Evolutionary conservation across 306 rosid species (phyloP), one percentile per base, ranked within the genome.

Genomic region (Cicer yamashitae): DNA sequence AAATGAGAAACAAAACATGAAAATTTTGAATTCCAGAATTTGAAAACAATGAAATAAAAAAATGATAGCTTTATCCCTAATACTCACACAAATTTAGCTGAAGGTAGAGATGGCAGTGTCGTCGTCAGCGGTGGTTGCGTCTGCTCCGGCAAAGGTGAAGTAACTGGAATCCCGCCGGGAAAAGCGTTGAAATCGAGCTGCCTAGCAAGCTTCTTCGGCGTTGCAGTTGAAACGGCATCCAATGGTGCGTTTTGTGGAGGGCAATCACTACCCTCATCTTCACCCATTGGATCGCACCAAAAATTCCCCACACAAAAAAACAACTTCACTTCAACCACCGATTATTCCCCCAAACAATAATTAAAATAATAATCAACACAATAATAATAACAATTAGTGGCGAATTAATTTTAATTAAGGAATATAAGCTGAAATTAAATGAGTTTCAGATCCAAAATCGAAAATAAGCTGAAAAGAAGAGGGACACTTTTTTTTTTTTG

Each of bases 131-230:
- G 61, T 1, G 61, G 70, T 56, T 46, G 70, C 0, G 39, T 37
- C 30, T 38, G 82, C 22, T 84, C 91, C 58, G 89, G 84, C 73
- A 78, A 30, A 7, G 62, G 86, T 25, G 50, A 75, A 69, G 74
- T 73, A 3, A 77, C 82, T 30, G 89, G 74, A 13, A 77, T 50
- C 10, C 85, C 92, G n/a, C 88, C 87, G 37, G 37, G 37, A 43
- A 76, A 81, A 41, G 81, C 91, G 15, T 94, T 91, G 89, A 94
- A 94, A 89, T 91, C 98, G 75, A 94, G 97, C 88, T 94, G 98
- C 87, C 98, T 87, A 54, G 96, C 97, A 2, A 94, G 96, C 89
- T 91, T 94, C 90, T 90, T 94, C 3, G 89, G 78, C 12, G 41
- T 14, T 2, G 76, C 71, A 38, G 82, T 40, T 1, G 74, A 58